Conservation (phyloP, 176 grass and related monocot species). For the Chrysopogon serrulatus region DNA sequence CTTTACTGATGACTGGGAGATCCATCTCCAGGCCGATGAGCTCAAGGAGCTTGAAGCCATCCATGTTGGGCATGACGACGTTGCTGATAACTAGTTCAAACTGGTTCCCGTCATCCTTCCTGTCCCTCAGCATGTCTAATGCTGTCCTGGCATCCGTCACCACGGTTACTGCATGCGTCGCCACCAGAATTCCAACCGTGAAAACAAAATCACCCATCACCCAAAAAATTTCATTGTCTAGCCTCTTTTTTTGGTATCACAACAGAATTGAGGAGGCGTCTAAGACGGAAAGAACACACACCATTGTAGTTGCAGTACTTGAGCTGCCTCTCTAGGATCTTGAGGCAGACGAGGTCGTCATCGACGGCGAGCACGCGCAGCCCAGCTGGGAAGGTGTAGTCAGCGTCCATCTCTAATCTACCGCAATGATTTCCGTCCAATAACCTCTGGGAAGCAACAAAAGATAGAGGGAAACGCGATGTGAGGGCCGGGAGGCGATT, state of each 20-base stretch:
- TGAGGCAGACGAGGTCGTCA: not conserved
- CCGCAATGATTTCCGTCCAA: too few species aligned
- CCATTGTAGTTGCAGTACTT: constrained; percentile 22
- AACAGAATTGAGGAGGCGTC: not conserved
- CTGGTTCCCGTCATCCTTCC: not conserved
- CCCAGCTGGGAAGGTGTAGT: constrained; percentile 32
- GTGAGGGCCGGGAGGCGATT: not conserved
- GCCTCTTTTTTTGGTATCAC: not conserved
- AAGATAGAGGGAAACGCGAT: not conserved
- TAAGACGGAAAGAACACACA: not conserved
- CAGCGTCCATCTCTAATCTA: not conserved
- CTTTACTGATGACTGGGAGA: constrained; percentile 72
- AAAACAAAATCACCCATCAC: not conserved
- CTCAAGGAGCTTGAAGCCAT: constrained; percentile 62
- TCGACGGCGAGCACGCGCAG: constrained; percentile 43
- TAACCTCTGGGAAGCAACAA: too few species aligned
- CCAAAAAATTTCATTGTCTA: not conserved
- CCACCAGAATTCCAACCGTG: not conserved
- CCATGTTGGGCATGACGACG: constrained; percentile 55
- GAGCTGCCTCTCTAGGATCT: not conserved
- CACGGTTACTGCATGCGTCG: constrained; percentile 30
- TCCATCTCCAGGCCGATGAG: constrained; percentile 59
- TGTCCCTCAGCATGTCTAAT: constrained; percentile 45
- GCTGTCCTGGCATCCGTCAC: constrained; percentile 3
- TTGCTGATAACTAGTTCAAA: constrained; percentile 60